A percentile compares a stretch with the other conserved stretches of the same genome.
phyloP scores from a whole-genome alignment of 768 basidiomycete species.

The Boletus vinaceobasis region DNA sequence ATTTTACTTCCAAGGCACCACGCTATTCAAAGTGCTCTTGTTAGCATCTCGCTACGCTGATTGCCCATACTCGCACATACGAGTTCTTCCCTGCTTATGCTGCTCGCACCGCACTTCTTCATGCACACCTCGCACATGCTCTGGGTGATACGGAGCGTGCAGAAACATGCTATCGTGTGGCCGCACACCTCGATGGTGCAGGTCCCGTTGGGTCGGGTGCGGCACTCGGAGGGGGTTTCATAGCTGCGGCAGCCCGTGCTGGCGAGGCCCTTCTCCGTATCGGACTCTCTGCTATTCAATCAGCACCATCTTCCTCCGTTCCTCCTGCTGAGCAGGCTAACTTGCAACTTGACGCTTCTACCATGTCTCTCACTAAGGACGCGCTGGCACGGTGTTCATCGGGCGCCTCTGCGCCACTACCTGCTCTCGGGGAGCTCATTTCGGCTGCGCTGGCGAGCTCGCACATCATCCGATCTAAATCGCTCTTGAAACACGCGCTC shows the following conservation, averaged over 20 bases:
- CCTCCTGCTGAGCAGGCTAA: not conserved
- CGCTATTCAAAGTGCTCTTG: not conserved
- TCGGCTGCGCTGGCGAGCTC: conserved; percentile 19
- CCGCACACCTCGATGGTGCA: conserved; percentile 45
- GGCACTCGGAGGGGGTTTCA: conserved; percentile 34
- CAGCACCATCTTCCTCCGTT: not conserved
- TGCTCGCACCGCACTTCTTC: conserved; percentile 61
- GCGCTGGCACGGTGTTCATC: conserved; percentile 26
- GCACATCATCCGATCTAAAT: conserved; percentile 30
- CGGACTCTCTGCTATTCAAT: conserved; percentile 33
- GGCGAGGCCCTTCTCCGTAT: conserved; percentile 51
- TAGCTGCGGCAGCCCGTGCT: conserved; percentile 46
- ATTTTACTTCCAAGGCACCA: not conserved
- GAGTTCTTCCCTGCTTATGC: conserved; percentile 55
- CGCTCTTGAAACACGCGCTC: conserved; percentile 57
- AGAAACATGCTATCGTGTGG: conserved; percentile 58
- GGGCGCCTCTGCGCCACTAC: conserved; percentile 17
- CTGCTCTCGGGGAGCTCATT: conserved; percentile 13
- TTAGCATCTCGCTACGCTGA: conserved; percentile 43
- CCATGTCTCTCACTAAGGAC: conserved; percentile 22
- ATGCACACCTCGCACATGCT: conserved; percentile 74
- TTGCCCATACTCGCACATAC: conserved; percentile 60
- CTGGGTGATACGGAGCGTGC: conserved; percentile 53
- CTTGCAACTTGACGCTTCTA: conserved; percentile 15
- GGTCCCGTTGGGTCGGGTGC: conserved; percentile 22